Base-by-base conservation (phyloP, 495 filamentous ascomycete species). In the Neurospora pannonica region DNA sequence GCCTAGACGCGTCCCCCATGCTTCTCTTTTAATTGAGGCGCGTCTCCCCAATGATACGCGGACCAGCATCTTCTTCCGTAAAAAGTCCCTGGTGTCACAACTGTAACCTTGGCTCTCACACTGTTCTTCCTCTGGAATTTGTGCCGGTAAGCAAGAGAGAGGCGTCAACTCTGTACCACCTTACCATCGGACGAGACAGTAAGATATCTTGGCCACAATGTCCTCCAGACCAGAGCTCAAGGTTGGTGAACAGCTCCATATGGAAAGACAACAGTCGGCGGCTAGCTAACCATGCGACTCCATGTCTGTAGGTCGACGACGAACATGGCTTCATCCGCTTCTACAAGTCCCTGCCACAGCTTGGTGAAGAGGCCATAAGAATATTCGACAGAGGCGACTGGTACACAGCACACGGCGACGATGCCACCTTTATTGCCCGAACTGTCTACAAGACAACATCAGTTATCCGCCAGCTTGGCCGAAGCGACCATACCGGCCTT, bases 391-490 rank as follows among this genome's bases (percentile, higher is more conserved):
- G 96, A 75, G 94, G 93, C 39, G 96, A 98, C 79, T 98, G 91
- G 89, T 97, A 97, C 82, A 95, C 94, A 0, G 93, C 94, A 19
- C 97, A 99, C 79, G 96, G 94, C 36, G 87, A 92, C 72, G 92
- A 98, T 90, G 96, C 96, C 40, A 89, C 91, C 74, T 97, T 97
- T 84, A 97, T 99, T 82, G 96, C 96, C 13, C 88, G 92, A 70
- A 97, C 94, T 4, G 92, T 98, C 71, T 98, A 98, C 87, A 97
- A 97, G 84, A 98, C 97, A 8, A 98, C 95, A 15, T 97, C 97
- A 3, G 95, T 99, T 13, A 87, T 99, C 17, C 90, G 94, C 62
- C 93, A 96, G 79, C 88, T 99, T 4, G 96, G 96, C 71, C 88
- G 90, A 77, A 93, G 89, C 78, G 92, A 94, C 77, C 90, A 91